Conservation (phyloP, 179 eudicot species). For the Silene coronaria region DNA sequence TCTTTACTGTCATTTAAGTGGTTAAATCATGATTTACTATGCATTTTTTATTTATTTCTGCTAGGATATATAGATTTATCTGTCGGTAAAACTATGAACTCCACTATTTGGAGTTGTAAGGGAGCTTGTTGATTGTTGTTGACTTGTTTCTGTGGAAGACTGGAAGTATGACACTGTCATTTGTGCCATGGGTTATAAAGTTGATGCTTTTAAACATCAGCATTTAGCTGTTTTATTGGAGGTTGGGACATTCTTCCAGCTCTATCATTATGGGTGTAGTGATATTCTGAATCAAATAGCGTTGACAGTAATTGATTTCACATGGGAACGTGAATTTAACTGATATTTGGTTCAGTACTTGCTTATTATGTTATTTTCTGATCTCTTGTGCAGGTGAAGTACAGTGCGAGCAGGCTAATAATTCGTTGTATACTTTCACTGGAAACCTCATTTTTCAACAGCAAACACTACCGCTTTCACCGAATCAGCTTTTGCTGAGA, state of each 20-base stretch:
- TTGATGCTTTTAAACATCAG: neutral
- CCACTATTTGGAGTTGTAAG: neutral
- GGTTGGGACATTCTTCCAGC: neutral
- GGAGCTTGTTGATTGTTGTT: neutral
- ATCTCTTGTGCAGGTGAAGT: conserved; percentile 59
- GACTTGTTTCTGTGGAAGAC: neutral
- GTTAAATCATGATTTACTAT: neutral
- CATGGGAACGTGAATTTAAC: neutral
- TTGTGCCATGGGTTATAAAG: neutral
- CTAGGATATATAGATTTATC: neutral
- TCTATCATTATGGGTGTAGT: conserved; percentile 7
- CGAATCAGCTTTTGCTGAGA: conserved; percentile 87
- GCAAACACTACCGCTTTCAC: conserved; percentile 85
- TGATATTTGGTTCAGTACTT: conserved; percentile 6
- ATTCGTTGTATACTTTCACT: conserved; percentile 92
- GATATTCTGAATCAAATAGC: neutral
- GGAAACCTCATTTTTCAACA: conserved; percentile 82
- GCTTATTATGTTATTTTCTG: conserved; percentile 15
- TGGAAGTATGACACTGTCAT: conserved; percentile 1
- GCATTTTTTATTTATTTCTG: neutral
- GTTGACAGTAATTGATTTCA: neutral
- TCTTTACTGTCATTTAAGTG: conserved; percentile 8
- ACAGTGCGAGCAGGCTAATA: conserved; percentile 95
- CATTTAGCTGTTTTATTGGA: neutral
- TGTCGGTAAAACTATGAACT: neutral